Conservation (phyloP, 1,284 basidiomycete genomes). For the Butyriboletus appendiculatus region DNA sequence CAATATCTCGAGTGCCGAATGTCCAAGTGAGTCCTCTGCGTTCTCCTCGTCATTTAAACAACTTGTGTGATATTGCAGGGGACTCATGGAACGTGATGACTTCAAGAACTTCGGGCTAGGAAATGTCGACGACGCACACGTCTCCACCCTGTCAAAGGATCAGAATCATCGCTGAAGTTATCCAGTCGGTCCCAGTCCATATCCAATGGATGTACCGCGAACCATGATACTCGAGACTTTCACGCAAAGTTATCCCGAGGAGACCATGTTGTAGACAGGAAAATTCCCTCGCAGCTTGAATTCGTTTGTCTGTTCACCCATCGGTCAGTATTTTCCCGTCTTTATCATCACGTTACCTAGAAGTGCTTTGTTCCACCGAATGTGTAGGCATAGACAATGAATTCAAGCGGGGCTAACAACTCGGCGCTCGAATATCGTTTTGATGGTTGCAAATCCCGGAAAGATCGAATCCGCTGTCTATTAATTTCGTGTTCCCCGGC, state of each 20-base stretch:
- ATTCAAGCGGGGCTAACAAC: background rate
- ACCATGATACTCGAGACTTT: background rate
- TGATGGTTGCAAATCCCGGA: background rate
- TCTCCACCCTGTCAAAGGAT: slow-evolving; percentile 7
- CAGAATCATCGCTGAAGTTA: slow-evolving; percentile 10
- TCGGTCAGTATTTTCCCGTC: slow-evolving; percentile 7
- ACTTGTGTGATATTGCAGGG: slow-evolving; percentile 45
- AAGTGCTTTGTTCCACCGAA: background rate
- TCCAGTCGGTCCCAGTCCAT: background rate
- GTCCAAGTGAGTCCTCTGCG: slow-evolving; percentile 68
- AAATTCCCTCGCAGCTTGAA: background rate
- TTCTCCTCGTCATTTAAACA: background rate
- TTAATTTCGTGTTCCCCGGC: background rate
- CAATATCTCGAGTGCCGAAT: slow-evolving; percentile 93
- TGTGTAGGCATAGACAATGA: background rate
- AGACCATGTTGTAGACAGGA: slow-evolving; percentile 1
- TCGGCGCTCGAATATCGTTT: background rate
- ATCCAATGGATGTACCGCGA: slow-evolving; percentile 1
- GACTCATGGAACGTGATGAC: slow-evolving; percentile 87
- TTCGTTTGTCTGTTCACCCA: background rate
- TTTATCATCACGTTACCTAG: background rate
- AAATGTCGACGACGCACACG: slow-evolving; percentile 40
- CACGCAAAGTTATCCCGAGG: background rate
- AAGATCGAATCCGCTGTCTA: background rate
- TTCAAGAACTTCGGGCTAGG: slow-evolving; percentile 85